A percentile compares a stretch with the other conserved stretches of the same genome.
Conservation (phyloP, 768 basidiomycete genomes). For the Epithele typhae region DNA sequence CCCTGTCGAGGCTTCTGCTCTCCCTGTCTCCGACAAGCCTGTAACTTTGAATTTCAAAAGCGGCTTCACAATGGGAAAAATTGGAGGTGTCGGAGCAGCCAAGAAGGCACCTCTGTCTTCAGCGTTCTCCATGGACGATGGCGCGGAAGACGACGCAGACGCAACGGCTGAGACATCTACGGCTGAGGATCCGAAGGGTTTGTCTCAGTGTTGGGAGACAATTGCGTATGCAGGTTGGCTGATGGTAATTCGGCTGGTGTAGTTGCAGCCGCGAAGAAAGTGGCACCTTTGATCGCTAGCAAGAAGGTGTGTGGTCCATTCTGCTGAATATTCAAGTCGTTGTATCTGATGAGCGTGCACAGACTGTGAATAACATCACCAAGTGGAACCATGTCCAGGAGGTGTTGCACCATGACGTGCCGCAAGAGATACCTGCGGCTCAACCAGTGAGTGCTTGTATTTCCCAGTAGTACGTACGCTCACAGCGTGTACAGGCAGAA, state of each 20-base stretch:
- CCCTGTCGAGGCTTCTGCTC: conserved; percentile 53
- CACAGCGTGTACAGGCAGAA: conserved; percentile 1
- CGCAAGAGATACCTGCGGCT: conserved; percentile 4
- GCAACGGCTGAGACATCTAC: conserved; percentile 33
- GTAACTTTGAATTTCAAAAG: conserved; percentile 69
- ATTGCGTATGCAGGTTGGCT: conserved; percentile 10
- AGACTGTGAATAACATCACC: conserved; percentile 88
- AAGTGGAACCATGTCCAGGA: conserved; percentile 98
- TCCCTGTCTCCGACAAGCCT: conserved; percentile 77
- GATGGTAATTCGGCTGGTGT: conserved; percentile 20
- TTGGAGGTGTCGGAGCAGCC: conserved; percentile 17
- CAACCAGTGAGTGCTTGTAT: conserved; percentile 6
- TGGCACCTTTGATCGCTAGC: conserved; percentile 78
- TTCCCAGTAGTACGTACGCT: conserved; percentile 1
- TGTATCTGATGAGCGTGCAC: conserved; percentile 5
- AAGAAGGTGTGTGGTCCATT: conserved; percentile 57
- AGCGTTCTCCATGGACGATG: conserved; percentile 71
- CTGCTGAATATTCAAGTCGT: not conserved
- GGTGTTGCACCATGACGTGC: conserved; percentile 49
- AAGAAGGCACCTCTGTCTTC: conserved; percentile 40
- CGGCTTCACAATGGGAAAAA: conserved; percentile 16
- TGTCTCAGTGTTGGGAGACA: conserved; percentile 22
- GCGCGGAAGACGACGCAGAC: conserved; percentile 25
- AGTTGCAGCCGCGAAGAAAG: conserved; percentile 58
- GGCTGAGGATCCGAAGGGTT: conserved; percentile 47